Conservation (phyloP, 768 basidiomycete genomes). For the Austroboletus eburneus region DNA sequence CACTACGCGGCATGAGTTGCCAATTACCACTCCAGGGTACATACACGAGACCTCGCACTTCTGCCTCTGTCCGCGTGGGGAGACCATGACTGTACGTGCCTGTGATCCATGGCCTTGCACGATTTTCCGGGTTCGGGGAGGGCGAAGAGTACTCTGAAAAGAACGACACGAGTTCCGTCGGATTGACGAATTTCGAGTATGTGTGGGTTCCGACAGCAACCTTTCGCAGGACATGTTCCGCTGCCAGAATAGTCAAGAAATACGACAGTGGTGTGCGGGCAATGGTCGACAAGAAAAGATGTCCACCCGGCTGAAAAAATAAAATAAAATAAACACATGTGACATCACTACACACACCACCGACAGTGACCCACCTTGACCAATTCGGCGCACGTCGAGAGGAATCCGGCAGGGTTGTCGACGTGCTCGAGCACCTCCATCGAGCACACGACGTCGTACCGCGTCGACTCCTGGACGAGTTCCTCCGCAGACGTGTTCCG, state of each 20-base stretch:
- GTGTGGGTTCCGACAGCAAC: constrained; percentile 90
- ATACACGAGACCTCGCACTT: constrained; percentile 76
- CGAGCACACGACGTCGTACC: constrained; percentile 90
- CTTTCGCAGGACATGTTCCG: constrained; percentile 75
- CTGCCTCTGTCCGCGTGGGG: constrained; percentile 65
- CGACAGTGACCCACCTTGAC: constrained; percentile 62
- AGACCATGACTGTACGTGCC: constrained; percentile 41
- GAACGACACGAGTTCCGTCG: constrained; percentile 78
- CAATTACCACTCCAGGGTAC: constrained; percentile 67
- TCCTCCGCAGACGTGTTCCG: constrained; percentile 70
- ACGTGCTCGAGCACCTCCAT: constrained; percentile 99
- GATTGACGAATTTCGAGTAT: constrained; percentile 84
- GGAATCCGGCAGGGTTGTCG: constrained; percentile 82
- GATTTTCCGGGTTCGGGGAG: constrained; percentile 2
- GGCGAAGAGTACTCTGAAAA: constrained; percentile 57
- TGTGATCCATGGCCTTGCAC: constrained; percentile 55
- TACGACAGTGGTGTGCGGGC: constrained; percentile 78
- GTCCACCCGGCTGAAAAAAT: constrained; percentile 80
- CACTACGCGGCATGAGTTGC: constrained; percentile 60
- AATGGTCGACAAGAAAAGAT: constrained; percentile 93
- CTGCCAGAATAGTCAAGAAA: constrained; percentile 67
- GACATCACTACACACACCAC: no score
- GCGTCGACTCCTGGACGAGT: constrained; percentile 56
- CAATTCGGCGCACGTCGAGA: constrained; percentile 75
- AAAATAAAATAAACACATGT: no score